Evolutionary conservation across 2,329 filamentous ascomycete species (phyloP).

Genomic region (Scytalidium sp.): DNA sequence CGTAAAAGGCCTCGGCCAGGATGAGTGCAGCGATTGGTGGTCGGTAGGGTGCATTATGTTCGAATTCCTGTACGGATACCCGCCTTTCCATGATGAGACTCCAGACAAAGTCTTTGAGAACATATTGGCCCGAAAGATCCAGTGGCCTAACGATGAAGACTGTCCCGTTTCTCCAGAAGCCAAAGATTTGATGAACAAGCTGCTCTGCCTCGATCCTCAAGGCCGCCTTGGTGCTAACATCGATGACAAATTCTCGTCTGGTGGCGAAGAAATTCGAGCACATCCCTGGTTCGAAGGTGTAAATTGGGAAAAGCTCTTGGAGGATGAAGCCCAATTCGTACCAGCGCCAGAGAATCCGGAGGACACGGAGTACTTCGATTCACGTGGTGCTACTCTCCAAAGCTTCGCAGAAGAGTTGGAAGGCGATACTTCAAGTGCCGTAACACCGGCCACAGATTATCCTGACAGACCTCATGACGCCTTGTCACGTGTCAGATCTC

Average conservation of each 20-base stretch:
- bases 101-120: conserved; percentile 97
- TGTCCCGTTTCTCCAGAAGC: conserved; percentile 80
- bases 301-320: conserved; percentile 87
- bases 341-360: conserved; percentile 90
- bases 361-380: conserved; percentile 97
- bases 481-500: conserved; percentile 80
- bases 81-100: conserved; percentile 87
- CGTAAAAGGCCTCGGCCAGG: conserved; percentile 90
- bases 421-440: conserved; percentile 77
- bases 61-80: conserved; percentile 89
- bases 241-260: conserved; percentile 76
- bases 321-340: conserved; percentile 94
- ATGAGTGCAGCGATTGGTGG: conserved; percentile 99
- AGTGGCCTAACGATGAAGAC: conserved; percentile 85
- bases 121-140: conserved; percentile 83
- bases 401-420: conserved; percentile 94
- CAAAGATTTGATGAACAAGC: conserved; percentile 89
- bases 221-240: conserved; percentile 82
- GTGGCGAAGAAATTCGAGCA: conserved; percentile 85
- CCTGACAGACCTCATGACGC: conserved; percentile 92
- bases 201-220: conserved; percentile 81
- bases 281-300: conserved; percentile 87
- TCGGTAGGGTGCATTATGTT: conserved; percentile 98
- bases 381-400: conserved; percentile 85
- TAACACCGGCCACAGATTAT: conserved; percentile 71